Evolutionary conservation across 2,329 filamentous ascomycete genomes (phyloP).

Genomic region (Didymella sp.): DNA sequence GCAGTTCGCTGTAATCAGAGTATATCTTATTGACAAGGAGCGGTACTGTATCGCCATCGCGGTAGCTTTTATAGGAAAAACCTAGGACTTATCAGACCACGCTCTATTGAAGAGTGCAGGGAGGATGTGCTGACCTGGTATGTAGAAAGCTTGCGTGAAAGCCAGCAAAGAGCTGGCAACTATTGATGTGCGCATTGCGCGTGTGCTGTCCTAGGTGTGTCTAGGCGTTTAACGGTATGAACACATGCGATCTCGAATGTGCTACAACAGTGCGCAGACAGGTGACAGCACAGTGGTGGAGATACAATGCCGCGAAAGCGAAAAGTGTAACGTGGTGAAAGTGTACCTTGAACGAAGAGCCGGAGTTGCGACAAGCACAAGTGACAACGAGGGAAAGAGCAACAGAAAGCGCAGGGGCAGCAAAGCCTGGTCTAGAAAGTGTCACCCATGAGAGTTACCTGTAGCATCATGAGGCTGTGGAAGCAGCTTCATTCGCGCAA

Average conservation of each 20-base stretch:
- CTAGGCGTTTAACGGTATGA: neutral
- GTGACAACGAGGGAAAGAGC: conserved; percentile 2
- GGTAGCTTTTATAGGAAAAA: conserved; percentile 83
- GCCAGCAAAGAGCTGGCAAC: conserved; percentile 37
- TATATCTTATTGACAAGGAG: conserved; percentile 93
- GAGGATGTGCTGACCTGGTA: conserved; percentile 65
- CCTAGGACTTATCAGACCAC: conserved; percentile 56
- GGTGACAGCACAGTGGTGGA: neutral
- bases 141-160: conserved; percentile 75
- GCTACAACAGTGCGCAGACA: neutral
- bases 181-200: conserved; percentile 30
- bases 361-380: neutral
- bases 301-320: neutral
- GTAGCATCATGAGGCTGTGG: conserved; percentile 1
- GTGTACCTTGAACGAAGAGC: neutral
- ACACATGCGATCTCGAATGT: neutral
- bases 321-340: conserved; percentile 10
- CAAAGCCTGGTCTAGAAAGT: neutral
- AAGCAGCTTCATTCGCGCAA: conserved; percentile 1
- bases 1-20: conserved; percentile 86
- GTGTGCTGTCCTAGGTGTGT: neutral
- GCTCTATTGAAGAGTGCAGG: neutral
- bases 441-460: neutral
- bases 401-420: neutral
- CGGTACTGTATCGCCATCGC: conserved; percentile 76